Base-by-base conservation (phyloP, 1,284 basidiomycete species). In the Mycosarcoma mackinlayi region DNA sequence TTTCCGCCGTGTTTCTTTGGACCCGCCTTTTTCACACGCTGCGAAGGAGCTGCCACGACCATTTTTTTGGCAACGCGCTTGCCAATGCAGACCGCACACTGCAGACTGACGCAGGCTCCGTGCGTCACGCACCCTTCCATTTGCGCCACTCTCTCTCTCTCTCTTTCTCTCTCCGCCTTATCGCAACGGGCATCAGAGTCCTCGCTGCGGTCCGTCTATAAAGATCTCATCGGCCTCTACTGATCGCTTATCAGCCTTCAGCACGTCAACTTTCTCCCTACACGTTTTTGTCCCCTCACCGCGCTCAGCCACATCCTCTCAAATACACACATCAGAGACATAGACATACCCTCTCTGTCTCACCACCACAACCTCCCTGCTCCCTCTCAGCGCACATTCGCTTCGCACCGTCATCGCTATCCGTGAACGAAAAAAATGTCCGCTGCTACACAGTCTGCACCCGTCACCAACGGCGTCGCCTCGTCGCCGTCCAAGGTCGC, bases 381-480 rank as follows among this genome's bases (percentile, higher is more conserved):
- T 30, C 24, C 9, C 23, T n/a, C 30, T 19, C 30, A 39, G 18
- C 48, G 24, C 40, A 35, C 46, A 41, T 28, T 41, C 41, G 54
- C 28, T 19, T 9, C 19, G 11, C 18, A 38, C 11, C 14, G 40
- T 35, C 39, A 13, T 16, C 46, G 14, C 8, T 8, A 19, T 35
- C 10, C 30, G 16, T 8, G 8, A 13, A 4, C 28, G 16, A 2
- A 25, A 7, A 49, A 34, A 24, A 72, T 73, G 68, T 67, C 73
- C 3, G 68, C 75, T 34, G 65, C 73, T 46, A 77, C 69, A 40
- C 62, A 64, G 27, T 50, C 60, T 13, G 56, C 71, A 2, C 63
- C 71, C 19, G 47, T 49, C 18, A 45, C 66, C 39, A 69, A 61
- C 57, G 67, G 53, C 56, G 25, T 69, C 35, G 45, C 58, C 13